Base-by-base conservation (phyloP, 306 rosid species). In the Dicorynia guianensis region DNA sequence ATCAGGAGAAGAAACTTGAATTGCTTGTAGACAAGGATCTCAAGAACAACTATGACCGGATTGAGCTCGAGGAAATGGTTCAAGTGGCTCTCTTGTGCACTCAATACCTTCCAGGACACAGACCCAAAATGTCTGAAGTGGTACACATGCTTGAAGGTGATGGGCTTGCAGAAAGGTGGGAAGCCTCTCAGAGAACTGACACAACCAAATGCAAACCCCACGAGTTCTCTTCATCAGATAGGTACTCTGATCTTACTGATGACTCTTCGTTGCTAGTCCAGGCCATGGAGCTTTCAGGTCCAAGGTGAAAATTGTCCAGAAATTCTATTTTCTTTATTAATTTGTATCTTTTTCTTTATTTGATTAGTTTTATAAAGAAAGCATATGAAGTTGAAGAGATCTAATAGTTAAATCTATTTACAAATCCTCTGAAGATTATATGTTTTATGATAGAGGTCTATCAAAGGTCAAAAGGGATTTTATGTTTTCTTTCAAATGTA, bases 231-330 rank as follows among this genome's bases (percentile, higher is more conserved):
- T 84, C 73, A 42, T 84, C 88, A 69, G 88, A 84, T 84, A 77
- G 88, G n/a, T 84, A 77, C 70, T 94, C 97, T 11, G 98, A 94
- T 80, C 95, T 91, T 57, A 94, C 96, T 5, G 98, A 94, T 43
- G 98, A 94, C 63, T 94, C 98, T 67, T 83, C 94, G 6, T 75
- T 94, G 69, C 76, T 94, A 49, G 98, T 92, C 30, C 97, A 94
- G 83, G 98, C 97, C 75, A 94, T 94, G 97, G 98, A 94, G 73
- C 97, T 94, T 58, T 94, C 98, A 11, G 98, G 98, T 63, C 98
- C 98, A 36, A 82, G 98, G 66, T 93, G 90, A 90, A 52, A 11
- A 18, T n/a, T 42, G 30, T 33, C 14, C 55, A 33, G 61, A 72
- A 38, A 39, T 44, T 13, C n/a, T 59, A 54, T 13, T 0, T 46